phyloP scores from a whole-genome alignment of 495 filamentous ascomycete species.

The Tuber indicum region DNA sequence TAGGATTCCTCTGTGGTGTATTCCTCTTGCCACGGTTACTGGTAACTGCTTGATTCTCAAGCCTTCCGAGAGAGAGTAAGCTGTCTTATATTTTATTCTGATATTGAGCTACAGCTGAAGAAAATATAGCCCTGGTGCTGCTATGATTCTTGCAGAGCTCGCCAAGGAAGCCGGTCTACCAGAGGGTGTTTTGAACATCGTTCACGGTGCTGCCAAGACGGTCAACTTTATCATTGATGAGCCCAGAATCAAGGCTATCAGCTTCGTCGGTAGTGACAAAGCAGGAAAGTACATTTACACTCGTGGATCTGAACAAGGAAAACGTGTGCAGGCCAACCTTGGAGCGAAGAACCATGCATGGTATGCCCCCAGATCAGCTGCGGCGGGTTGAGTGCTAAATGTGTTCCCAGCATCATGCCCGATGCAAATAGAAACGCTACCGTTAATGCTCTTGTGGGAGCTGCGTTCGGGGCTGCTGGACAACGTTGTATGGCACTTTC shows the following conservation, averaged over 20 bases:
- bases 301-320: conserved; percentile 83
- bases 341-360: conserved; percentile 98
- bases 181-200: conserved; percentile 84
- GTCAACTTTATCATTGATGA: conserved; percentile 98
- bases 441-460: conserved; percentile 86
- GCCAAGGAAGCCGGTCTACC: conserved; percentile 89
- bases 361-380: conserved; percentile 16
- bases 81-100: neutral
- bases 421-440: conserved; percentile 98
- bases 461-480: conserved; percentile 92
- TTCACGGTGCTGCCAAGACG: conserved; percentile 83
- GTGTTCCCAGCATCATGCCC: conserved; percentile 57
- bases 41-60: conserved; percentile 94
- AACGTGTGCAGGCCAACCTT: conserved; percentile 91
- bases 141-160: conserved; percentile 95
- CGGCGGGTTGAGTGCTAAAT: conserved; percentile 7
- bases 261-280: conserved; percentile 93
- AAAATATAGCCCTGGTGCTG: conserved; percentile 63
- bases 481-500: conserved; percentile 98
- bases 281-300: conserved; percentile 95
- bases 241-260: conserved; percentile 94
- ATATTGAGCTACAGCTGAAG: conserved; percentile 11
- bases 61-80: conserved; percentile 83
- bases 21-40: conserved; percentile 87
- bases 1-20: conserved; percentile 91